phyloP scores from a whole-genome alignment of 306 rosid species.

The Prunus davidiana region DNA sequence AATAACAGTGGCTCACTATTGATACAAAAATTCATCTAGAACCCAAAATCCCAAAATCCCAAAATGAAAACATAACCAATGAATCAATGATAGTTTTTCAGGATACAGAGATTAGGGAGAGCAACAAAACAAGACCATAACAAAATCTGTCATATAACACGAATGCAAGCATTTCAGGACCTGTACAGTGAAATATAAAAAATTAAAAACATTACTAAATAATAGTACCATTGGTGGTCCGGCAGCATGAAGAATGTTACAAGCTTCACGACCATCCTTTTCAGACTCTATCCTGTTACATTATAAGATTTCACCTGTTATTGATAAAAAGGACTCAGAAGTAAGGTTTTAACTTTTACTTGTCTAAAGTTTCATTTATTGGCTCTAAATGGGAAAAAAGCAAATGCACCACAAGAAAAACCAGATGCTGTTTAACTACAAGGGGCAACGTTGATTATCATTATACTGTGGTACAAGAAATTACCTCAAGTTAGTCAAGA shows the following conservation, averaged over 20 bases:
- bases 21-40: not conserved
- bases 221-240: constrained; percentile 74
- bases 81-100: not conserved
- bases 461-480: constrained; percentile 17
- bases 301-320: not conserved
- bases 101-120: not conserved
- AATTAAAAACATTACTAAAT: not conserved
- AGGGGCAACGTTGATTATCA: not conserved
- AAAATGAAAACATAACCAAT: not conserved
- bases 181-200: constrained; percentile 1
- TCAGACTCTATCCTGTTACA: constrained; percentile 69
- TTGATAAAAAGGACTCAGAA: not conserved
- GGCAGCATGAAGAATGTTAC: constrained; percentile 72
- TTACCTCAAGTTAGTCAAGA: constrained; percentile 70
- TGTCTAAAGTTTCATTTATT: not conserved
- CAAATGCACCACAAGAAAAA: not conserved
- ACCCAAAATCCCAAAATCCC: not conserved
- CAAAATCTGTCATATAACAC: not conserved
- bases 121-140: not conserved
- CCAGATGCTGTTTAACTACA: constrained; percentile 4
- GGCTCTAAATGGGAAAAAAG: not conserved
- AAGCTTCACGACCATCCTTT: constrained; percentile 74
- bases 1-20: not conserved
- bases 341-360: not conserved
- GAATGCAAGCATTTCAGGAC: not conserved